These are phyloP conservation scores for Glycine latifolia DNA, from an alignment of 306 rosid genomes.

Conservation along the genomic window DNA sequence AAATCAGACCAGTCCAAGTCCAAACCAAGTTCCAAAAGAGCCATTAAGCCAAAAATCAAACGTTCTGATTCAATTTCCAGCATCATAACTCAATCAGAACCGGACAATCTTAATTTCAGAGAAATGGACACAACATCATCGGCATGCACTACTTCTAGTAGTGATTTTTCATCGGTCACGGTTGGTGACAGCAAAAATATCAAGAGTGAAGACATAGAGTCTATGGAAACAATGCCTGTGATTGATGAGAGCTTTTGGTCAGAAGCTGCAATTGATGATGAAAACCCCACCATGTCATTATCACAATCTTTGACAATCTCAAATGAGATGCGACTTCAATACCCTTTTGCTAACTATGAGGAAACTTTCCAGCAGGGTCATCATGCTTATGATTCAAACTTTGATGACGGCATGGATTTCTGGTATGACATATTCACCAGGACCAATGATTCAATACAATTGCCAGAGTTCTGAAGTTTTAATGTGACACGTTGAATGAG, in stretches of 20 bases:
- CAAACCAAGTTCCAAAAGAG: constrained; percentile 30
- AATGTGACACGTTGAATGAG: background rate
- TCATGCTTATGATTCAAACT: constrained; percentile 32
- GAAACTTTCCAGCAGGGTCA: constrained; percentile 44
- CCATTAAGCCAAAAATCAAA: constrained; percentile 38
- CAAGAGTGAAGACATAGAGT: constrained; percentile 56
- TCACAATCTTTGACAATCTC: constrained; percentile 35
- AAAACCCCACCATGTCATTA: constrained; percentile 26
- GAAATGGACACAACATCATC: constrained; percentile 37
- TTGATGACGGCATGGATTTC: constrained; percentile 78
- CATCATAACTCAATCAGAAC: constrained; percentile 54
- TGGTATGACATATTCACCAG: constrained; percentile 77
- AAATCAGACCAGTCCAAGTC: constrained; percentile 32
- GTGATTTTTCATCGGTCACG: constrained; percentile 58
- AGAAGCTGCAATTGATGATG: constrained; percentile 59
- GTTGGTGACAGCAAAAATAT: constrained; percentile 31
- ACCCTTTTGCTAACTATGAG: constrained; percentile 33
- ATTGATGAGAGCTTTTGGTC: constrained; percentile 76
- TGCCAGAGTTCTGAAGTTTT: constrained; percentile 63
- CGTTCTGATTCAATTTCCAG: constrained; percentile 54
- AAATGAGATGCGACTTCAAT: constrained; percentile 47
- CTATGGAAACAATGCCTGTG: constrained; percentile 52
- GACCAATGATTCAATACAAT: constrained; percentile 61
- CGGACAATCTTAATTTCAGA: constrained; percentile 39
- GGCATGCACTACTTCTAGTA: constrained; percentile 49